Percentiles rank a stretch among this genome's conserved stretches.
These are phyloP conservation scores for Firmiana major DNA, from an alignment of 345 rosid species.

Conservation along the genomic window DNA sequence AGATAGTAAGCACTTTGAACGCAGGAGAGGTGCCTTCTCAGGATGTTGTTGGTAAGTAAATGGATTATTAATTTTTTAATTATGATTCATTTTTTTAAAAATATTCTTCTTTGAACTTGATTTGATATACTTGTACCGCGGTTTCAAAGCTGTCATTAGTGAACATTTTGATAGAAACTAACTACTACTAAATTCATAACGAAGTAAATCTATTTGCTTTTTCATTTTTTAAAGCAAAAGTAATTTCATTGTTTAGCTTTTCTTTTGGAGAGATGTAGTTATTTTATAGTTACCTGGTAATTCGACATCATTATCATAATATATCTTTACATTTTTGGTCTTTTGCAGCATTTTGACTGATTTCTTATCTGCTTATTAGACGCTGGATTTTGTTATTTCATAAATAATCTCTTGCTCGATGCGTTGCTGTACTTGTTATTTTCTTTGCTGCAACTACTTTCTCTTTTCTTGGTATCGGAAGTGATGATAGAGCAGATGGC, in stretches of 20 bases:
- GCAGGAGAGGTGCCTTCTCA: slow-evolving; percentile 62
- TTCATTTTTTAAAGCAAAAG: neutral
- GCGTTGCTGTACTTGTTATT: neutral
- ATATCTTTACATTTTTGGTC: neutral
- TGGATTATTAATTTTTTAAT: neutral
- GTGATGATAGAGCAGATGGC: neutral
- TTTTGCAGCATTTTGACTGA: neutral
- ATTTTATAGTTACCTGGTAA: neutral
- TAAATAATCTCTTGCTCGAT: neutral
- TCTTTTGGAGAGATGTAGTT: neutral
- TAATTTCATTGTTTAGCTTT: neutral
- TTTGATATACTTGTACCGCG: slow-evolving; percentile 40
- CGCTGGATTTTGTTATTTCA: neutral
- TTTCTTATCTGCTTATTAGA: neutral
- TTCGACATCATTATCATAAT: neutral
- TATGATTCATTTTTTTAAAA: neutral
- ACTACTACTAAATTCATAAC: neutral
- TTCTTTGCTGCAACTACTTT: neutral
- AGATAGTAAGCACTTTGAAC: slow-evolving; percentile 67
- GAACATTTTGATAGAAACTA: neutral
- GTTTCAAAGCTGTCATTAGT: neutral
- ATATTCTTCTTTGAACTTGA: slow-evolving; percentile 73
- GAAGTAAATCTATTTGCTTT: neutral
- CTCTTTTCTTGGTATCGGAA: neutral
- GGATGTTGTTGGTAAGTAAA: slow-evolving; percentile 72